These are phyloP conservation scores for Hymenoscyphus linearis DNA, from an alignment of 2,329 filamentous ascomycete species.

Conservation along the genomic window DNA sequence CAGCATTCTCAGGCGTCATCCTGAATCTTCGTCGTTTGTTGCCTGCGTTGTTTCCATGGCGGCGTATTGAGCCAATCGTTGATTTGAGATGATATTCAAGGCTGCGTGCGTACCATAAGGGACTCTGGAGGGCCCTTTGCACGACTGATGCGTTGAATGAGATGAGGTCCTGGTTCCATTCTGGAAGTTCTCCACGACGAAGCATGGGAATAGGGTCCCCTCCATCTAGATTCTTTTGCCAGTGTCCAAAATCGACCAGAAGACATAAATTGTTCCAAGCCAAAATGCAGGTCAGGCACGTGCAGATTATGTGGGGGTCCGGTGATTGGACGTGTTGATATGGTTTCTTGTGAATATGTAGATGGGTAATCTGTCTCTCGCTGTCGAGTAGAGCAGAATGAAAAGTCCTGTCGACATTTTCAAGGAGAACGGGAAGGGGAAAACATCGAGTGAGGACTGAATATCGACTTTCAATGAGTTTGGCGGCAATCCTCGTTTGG, in stretches of 20 bases:
- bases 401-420: conserved; percentile 34
- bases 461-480: conserved; percentile 45
- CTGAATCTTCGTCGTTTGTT: conserved; percentile 41
- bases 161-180: conserved; percentile 47
- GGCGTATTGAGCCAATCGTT: conserved; percentile 40
- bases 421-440: conserved; percentile 42
- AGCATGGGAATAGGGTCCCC: conserved; percentile 49
- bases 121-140: conserved; percentile 39
- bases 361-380: conserved; percentile 37
- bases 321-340: conserved; percentile 48
- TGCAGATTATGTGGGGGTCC: conserved; percentile 45
- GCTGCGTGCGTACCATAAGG: conserved; percentile 46
- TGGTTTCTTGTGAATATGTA: conserved; percentile 44
- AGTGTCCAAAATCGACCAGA: conserved; percentile 51
- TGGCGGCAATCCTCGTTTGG: conserved; percentile 38
- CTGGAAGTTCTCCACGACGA: conserved; percentile 39
- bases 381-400: conserved; percentile 36
- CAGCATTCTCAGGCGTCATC: conserved; percentile 42
- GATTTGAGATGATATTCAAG: conserved; percentile 44
- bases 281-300: conserved; percentile 50
- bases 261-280: conserved; percentile 52
- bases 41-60: conserved; percentile 44
- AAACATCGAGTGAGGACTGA: conserved; percentile 46
- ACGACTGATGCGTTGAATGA: conserved; percentile 40
- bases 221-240: conserved; percentile 46